These are phyloP conservation scores for Marasmius fiardii DNA, from an alignment of 1,284 basidiomycete species.

Conservation along the genomic window DNA sequence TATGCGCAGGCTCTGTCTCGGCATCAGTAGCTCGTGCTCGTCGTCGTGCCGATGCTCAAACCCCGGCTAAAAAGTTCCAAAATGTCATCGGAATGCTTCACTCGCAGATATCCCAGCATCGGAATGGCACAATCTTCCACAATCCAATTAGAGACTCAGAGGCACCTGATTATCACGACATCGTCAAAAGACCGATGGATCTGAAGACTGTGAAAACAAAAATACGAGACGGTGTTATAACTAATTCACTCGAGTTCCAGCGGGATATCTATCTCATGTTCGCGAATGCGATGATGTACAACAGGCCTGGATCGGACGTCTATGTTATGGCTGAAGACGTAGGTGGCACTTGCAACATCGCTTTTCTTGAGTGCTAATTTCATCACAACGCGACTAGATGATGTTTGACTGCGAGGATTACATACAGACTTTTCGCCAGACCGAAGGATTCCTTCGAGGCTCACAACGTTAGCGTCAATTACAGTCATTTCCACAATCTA, in stretches of 20 bases:
- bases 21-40: slow-evolving; percentile 25
- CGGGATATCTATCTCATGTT: slow-evolving; percentile 91
- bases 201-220: slow-evolving; percentile 83
- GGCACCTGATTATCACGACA: slow-evolving; percentile 87
- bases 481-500: background rate
- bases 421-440: slow-evolving; percentile 75
- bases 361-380: slow-evolving; percentile 4
- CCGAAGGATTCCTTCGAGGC: slow-evolving; percentile 61
- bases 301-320: slow-evolving; percentile 79
- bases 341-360: slow-evolving; percentile 22
- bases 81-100: slow-evolving; percentile 79
- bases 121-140: slow-evolving; percentile 87
- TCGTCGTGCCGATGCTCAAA: slow-evolving; percentile 35
- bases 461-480: slow-evolving; percentile 4
- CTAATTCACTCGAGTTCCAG: slow-evolving; percentile 82
- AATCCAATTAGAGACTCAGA: slow-evolving; percentile 86
- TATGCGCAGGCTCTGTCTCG: slow-evolving; percentile 13
- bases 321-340: slow-evolving; percentile 89
- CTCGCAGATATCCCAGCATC: slow-evolving; percentile 78
- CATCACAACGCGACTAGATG: slow-evolving; percentile 52
- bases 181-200: slow-evolving; percentile 91
- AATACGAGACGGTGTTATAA: slow-evolving; percentile 80
- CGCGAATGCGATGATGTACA: slow-evolving; percentile 96
- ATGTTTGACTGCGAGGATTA: slow-evolving; percentile 78
- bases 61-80: slow-evolving; percentile 71